Evolutionary conservation across 2,329 filamentous ascomycete species (phyloP).

Genomic region (Didymella pomorum): DNA sequence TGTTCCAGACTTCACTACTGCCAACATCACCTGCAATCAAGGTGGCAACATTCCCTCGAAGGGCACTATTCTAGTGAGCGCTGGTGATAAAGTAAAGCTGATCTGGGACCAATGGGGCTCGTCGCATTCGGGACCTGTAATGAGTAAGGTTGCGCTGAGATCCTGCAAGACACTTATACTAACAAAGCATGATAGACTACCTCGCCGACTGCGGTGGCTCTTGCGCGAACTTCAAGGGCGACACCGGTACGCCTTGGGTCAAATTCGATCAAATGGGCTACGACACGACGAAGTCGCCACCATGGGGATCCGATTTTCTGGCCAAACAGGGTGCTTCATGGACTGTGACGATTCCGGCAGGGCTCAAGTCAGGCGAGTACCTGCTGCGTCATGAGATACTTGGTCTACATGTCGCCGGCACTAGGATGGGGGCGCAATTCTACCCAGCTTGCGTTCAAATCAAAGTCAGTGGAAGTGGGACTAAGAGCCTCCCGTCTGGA

Average conservation of each 20-base stretch:
- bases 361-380: not conserved
- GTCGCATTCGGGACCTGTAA: not conserved
- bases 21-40: not conserved
- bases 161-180: not conserved
- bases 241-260: not conserved
- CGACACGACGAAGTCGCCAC: not conserved
- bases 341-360: not conserved
- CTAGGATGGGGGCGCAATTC: not conserved
- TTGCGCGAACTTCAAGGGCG: not conserved
- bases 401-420: not conserved
- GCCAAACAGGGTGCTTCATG: not conserved
- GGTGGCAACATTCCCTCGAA: not conserved
- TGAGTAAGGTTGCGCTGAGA: not conserved
- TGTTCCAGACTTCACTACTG: not conserved
- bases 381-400: not conserved
- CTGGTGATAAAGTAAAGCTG: not conserved
- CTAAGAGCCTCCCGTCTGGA: not conserved
- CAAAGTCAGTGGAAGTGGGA: not conserved
- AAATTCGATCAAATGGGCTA: not conserved
- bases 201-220: not conserved
- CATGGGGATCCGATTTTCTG: not conserved
- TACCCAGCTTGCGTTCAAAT: not conserved
- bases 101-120: not conserved
- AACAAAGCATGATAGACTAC: not conserved
- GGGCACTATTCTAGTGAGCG: not conserved